Conservation (phyloP, 2,329 filamentous ascomycete species). For the Penicillium sp. region DNA sequence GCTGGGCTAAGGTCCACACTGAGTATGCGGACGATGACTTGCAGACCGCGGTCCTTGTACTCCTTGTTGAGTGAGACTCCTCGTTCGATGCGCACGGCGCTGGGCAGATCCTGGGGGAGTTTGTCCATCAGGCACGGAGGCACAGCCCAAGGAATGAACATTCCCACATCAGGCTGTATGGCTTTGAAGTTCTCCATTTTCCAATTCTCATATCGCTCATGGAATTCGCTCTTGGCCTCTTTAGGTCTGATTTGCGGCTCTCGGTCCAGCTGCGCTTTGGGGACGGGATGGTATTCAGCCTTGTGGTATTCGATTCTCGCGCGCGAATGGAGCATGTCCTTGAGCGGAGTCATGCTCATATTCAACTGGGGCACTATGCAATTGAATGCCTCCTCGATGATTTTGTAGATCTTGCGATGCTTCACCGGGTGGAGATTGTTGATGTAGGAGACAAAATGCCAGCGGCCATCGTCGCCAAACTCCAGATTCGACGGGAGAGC, state of each 20-base stretch:
- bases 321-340: slow-evolving; percentile 38
- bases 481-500: slow-evolving; percentile 51
- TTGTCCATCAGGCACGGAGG: slow-evolving; percentile 34
- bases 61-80: slow-evolving; percentile 38
- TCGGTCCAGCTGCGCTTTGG: slow-evolving; percentile 23
- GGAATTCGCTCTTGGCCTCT: slow-evolving; percentile 31
- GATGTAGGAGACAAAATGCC: slow-evolving; percentile 48
- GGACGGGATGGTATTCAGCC: slow-evolving; percentile 33
- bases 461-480: slow-evolving; percentile 33
- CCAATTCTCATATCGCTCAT: slow-evolving; percentile 32
- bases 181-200: slow-evolving; percentile 26
- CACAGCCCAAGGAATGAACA: slow-evolving; percentile 38
- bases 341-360: slow-evolving; percentile 36
- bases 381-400: slow-evolving; percentile 45
- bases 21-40: slow-evolving; percentile 67
- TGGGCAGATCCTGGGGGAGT: slow-evolving; percentile 31
- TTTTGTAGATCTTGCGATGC: slow-evolving; percentile 40
- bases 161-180: slow-evolving; percentile 34
- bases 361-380: slow-evolving; percentile 33
- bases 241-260: slow-evolving; percentile 19
- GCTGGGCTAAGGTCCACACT: slow-evolving; percentile 63
- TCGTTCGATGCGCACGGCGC: slow-evolving; percentile 33
- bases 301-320: slow-evolving; percentile 38
- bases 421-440: slow-evolving; percentile 51
- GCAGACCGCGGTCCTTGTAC: slow-evolving; percentile 54